Conservation (phyloP, 108 stramenopile genomes). For the Skeletonema tropicum region DNA sequence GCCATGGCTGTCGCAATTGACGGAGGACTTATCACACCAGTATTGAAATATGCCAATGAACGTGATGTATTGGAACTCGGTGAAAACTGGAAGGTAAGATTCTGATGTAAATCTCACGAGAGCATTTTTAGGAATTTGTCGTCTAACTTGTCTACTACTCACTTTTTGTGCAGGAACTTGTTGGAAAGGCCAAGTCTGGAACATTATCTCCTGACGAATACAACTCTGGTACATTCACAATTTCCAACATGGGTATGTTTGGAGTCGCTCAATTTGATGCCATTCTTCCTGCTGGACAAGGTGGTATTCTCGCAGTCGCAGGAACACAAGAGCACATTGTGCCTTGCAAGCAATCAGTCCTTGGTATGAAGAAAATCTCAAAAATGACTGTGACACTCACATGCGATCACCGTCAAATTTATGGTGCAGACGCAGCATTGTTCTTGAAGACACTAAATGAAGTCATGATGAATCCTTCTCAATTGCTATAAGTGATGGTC, state of each 20-base stretch:
- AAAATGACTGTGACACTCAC: conserved; percentile 98
- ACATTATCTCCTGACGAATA: conserved; percentile 92
- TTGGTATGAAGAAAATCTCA: conserved; percentile 92
- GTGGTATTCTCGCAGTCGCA: conserved; percentile 94
- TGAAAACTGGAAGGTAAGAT: conserved; percentile 87
- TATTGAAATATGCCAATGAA: conserved; percentile 92
- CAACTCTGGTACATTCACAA: conserved; percentile 95
- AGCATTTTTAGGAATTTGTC: too few relatives aligned
- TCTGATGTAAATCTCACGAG: not conserved
- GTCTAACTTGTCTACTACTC: not conserved
- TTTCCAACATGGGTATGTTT: conserved; percentile 99
- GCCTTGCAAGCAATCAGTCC: conserved; percentile 68
- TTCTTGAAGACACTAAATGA: conserved; percentile 94
- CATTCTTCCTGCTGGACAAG: conserved; percentile 90
- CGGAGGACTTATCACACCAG: conserved; percentile 98
- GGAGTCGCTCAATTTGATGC: conserved; percentile 95
- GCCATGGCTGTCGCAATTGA: conserved; percentile 98
- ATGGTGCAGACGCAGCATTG: conserved; percentile 95
- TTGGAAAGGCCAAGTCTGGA: conserved; percentile 82
- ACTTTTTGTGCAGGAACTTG: conserved; percentile 65
- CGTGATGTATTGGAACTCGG: conserved; percentile 88
- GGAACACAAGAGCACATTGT: conserved; percentile 86
- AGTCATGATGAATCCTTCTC: conserved; percentile 84
- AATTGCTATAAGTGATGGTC: conserved; percentile 22
- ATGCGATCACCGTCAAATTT: conserved; percentile 97